Evolutionary conservation across 1,284 basidiomycete species (phyloP).

Genomic region (Vanrija humicola): DNA sequence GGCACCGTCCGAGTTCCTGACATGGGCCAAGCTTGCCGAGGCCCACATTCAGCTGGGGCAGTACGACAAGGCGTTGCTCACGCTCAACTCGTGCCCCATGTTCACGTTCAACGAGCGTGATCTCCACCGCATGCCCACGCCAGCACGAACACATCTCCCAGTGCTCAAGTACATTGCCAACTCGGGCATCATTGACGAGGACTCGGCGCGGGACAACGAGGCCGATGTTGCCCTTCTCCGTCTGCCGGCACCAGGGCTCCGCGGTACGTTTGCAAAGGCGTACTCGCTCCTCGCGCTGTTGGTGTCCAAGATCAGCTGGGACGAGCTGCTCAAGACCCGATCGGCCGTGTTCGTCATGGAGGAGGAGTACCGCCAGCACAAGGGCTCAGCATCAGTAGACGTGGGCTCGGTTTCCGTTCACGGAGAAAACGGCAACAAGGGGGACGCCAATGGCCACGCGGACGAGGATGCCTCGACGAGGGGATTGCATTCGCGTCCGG

Average conservation of each 20-base stretch:
- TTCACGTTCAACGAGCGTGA: slow-evolving; percentile 98
- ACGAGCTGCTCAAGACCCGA: slow-evolving; percentile 91
- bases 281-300: slow-evolving; percentile 85
- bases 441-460: slow-evolving; percentile 35
- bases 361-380: slow-evolving; percentile 81
- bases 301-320: slow-evolving; percentile 94
- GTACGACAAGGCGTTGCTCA: slow-evolving; percentile 81
- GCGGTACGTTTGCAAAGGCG: slow-evolving; percentile 93
- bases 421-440: neutral
- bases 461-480: slow-evolving; percentile 71
- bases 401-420: neutral
- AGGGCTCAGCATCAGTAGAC: slow-evolving; percentile 55
- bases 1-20: slow-evolving; percentile 95
- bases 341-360: slow-evolving; percentile 98
- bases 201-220: slow-evolving; percentile 72
- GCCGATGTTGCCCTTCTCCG: slow-evolving; percentile 90
- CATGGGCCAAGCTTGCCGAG: slow-evolving; percentile 97
- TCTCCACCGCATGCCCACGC: slow-evolving; percentile 78
- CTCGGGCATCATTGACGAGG: slow-evolving; percentile 57
- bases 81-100: slow-evolving; percentile 98
- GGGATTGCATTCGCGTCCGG: slow-evolving; percentile 17
- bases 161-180: slow-evolving; percentile 81
- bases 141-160: slow-evolving; percentile 80
- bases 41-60: slow-evolving; percentile 86
- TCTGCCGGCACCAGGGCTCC: slow-evolving; percentile 85